Percentiles rank a stretch among this genome's conserved stretches.
phyloP scores from a whole-genome alignment of 2,329 filamentous ascomycete genomes.

The Xylaria sp. region DNA sequence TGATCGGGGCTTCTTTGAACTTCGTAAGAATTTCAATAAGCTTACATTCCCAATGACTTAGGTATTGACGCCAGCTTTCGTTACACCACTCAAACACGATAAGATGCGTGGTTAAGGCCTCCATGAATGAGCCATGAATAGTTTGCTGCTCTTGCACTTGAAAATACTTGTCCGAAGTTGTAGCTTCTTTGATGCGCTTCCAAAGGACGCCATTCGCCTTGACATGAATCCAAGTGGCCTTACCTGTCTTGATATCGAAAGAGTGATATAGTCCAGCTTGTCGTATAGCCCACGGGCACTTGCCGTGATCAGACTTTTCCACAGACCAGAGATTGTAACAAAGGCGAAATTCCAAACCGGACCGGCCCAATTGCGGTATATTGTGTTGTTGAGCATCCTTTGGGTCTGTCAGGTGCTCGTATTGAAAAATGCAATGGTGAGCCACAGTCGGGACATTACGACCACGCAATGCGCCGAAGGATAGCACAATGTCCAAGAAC shows the following conservation, averaged over 20 bases:
- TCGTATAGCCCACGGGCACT: constrained; percentile 19
- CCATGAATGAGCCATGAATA: too few species aligned
- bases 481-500: constrained; percentile 20
- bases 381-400: too few species aligned
- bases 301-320: constrained; percentile 5
- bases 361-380: too few species aligned
- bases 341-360: constrained; percentile 17
- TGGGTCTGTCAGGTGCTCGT: too few species aligned
- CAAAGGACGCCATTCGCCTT: constrained; percentile 19
- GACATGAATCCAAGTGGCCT: constrained; percentile 25
- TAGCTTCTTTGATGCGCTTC: constrained; percentile 13
- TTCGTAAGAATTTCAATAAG: neutral
- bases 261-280: constrained; percentile 30
- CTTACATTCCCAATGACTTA: constrained; percentile 20
- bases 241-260: constrained; percentile 9
- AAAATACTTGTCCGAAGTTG: neutral
- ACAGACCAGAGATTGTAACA: constrained; percentile 32
- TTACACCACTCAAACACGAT: constrained; percentile 29
- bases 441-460: constrained; percentile 15
- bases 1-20: constrained; percentile 14
- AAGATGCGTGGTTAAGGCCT: neutral
- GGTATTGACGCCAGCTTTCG: constrained; percentile 22
- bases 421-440: constrained; percentile 11
- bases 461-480: constrained; percentile 16
- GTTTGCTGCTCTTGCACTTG: too few species aligned